Base-by-base conservation (phyloP, 1,139 yeast genomes). In the Nakaseomyces sp. region DNA sequence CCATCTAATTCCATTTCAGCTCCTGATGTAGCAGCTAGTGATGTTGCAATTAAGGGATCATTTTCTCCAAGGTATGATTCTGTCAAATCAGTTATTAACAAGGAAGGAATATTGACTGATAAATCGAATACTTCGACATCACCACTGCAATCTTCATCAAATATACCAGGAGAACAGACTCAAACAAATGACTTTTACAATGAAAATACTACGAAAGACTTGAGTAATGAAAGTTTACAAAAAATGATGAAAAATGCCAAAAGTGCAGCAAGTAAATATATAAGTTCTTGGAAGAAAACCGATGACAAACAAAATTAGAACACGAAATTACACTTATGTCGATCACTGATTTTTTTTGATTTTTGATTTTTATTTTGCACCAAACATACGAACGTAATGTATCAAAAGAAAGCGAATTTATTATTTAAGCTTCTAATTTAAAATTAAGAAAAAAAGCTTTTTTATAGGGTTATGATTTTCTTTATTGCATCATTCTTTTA, bases 1-100 rank as follows among this genome's bases (percentile, higher is more conserved):
- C 43, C 52, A 19, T 48, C 41, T 16, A 47, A 48, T 19, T 42
- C 53, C 6, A 40, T 52, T 10, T 46, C 55, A 10, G 47, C 52
- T 13, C 55, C 57, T 5, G 56, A 52, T 30, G 52, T 49, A 12
- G 48, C 45, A 2, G 41, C 56, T 33, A 72, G 76, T 41, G 76
- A 73, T 50, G 76, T 76, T 18, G 80, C 80, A 2, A 79, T 72
- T 10, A 57, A 60, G 10, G 69, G 69, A 1, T 63, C 54, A 40
- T 63, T 65, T 35, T 54, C 65, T 1, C 66, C 63, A 22, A 51
- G 58, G 35, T 55, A 50, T 42, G 54, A 49, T n/a, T 56, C 61
- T 1, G 45, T 53, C 31, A 54, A 55, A 35, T 55, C 60, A 10
- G 54, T 56, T 9, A 51, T 52, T 9, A 46, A 56, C 12, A 48